Base-by-base conservation (phyloP, 805 yeast species). In the Yamadazyma philogaea region DNA sequence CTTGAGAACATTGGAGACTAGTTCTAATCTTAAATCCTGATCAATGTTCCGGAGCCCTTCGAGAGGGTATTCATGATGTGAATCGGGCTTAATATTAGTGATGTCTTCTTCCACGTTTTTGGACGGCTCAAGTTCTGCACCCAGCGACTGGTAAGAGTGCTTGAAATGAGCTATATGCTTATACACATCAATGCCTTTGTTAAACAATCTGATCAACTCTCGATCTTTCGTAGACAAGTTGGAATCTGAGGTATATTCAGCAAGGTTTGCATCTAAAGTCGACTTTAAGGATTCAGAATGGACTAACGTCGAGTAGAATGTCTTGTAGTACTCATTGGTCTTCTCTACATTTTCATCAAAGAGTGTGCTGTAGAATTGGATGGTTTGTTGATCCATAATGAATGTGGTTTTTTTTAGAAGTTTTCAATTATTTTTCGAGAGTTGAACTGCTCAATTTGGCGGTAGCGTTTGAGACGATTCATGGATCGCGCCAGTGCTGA, bases 271-370 rank as follows among this genome's bases (percentile, higher is more conserved):
- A 6, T 42, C 48, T 21, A 63, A 40, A 7, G 47, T 44, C 7
- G 62, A 52, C 30, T 46, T 45, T 20, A 63, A 45, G 3, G 60
- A 58, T n/a, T 48, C 51, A n/a, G 37, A 27, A 37, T 59, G 59
- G 14, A 63, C 48, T 7, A 60, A 56, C 1, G 57, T 51, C 11
- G 57, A 54, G 50, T 46, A 63, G 17, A 64, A 37, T 6, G 48
- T 41, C 30, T 39, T 40, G 44, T 53, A 62, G 40, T 52, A 59
- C 17, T 46, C 54, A 7, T 37, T 45, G 39, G 53, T 56, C 27
- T 59, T 56, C 10, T 40, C 35, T 11, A 43, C 35, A 6, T 37
- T 44, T 10, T 42, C 42, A 33, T 47, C 41, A 43, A 63, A 63
- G 18, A 63, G 40, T 30, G 55, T 54, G 3, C 53, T 30, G 48